A percentile compares a stretch with the other conserved stretches of the same genome.
Conservation (phyloP, 495 filamentous ascomycete genomes). For the Penicillium riverlandense region DNA sequence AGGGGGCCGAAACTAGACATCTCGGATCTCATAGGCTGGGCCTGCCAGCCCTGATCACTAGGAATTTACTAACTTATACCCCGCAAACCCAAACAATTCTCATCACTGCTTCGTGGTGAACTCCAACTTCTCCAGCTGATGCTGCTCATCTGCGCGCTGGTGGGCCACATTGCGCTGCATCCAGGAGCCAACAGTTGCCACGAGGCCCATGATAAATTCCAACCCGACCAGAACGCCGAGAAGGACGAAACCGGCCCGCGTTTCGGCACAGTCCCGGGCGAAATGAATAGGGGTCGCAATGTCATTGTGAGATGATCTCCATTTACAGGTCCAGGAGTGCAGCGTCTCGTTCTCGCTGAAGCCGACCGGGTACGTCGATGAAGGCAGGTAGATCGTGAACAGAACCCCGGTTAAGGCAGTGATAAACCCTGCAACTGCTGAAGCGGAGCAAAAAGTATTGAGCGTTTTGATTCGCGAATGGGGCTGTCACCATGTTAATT, state of each 20-base stretch:
- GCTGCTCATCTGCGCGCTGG: constrained; percentile 17
- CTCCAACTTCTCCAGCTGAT: constrained; percentile 25
- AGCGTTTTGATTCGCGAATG: constrained; percentile 28
- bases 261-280: constrained; percentile 34
- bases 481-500: constrained; percentile 16
- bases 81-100: not conserved
- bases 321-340: constrained; percentile 48
- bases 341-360: constrained; percentile 38
- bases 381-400: constrained; percentile 37
- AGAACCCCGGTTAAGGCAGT: constrained; percentile 31
- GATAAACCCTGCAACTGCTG: constrained; percentile 31
- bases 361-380: constrained; percentile 27
- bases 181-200: constrained; percentile 31
- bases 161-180: constrained; percentile 31
- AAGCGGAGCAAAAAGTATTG: constrained; percentile 30
- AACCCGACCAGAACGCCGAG: constrained; percentile 36
- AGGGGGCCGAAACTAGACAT: too few relatives aligned
- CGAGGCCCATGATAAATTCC: constrained; percentile 35
- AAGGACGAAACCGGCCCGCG: constrained; percentile 31
- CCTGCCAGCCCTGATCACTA: too few relatives aligned
- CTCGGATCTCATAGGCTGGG: too few relatives aligned
- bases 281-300: constrained; percentile 29
- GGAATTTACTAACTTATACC: too few relatives aligned
- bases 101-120: constrained; percentile 19
- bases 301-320: constrained; percentile 16